These are phyloP conservation scores for Penicillium soppii DNA, from an alignment of 495 filamentous ascomycete genomes.

Conservation along the genomic window DNA sequence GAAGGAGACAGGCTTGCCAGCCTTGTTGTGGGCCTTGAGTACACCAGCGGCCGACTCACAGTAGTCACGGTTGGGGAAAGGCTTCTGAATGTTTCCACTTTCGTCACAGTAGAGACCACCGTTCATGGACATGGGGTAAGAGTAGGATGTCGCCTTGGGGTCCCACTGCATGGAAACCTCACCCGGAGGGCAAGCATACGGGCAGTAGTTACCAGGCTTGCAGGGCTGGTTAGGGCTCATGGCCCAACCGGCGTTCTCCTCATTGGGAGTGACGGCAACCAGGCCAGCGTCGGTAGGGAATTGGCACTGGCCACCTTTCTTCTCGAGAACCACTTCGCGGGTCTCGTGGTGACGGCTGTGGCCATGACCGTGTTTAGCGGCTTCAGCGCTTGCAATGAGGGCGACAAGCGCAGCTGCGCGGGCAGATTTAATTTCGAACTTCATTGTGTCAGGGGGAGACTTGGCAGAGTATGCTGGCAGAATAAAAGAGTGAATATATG, in stretches of 20 bases:
- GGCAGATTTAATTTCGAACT: constrained; percentile 27
- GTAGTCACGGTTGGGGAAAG: constrained; percentile 67
- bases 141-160: constrained; percentile 63
- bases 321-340: constrained; percentile 29
- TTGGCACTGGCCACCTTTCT: constrained; percentile 54
- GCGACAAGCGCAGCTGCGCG: constrained; percentile 52
- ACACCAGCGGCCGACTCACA: constrained; percentile 70
- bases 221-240: constrained; percentile 78
- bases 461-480: background rate
- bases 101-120: constrained; percentile 76
- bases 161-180: constrained; percentile 83
- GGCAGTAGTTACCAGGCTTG: constrained; percentile 68
- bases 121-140: constrained; percentile 71
- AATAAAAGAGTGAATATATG: constrained; percentile 19
- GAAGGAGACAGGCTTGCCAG: constrained; percentile 61
- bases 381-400: constrained; percentile 55
- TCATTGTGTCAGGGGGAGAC: constrained; percentile 30
- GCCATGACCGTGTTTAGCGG: constrained; percentile 35
- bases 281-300: constrained; percentile 70
- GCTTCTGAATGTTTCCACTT: constrained; percentile 65
- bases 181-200: constrained; percentile 74
- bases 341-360: constrained; percentile 31
- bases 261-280: constrained; percentile 63
- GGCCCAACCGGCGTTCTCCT: constrained; percentile 74
- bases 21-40: constrained; percentile 63